Percentiles rank a stretch among this genome's conserved stretches.
These are phyloP conservation scores for Elsinoe ampelina DNA, from an alignment of 2,329 filamentous ascomycete species.

Conservation along the genomic window DNA sequence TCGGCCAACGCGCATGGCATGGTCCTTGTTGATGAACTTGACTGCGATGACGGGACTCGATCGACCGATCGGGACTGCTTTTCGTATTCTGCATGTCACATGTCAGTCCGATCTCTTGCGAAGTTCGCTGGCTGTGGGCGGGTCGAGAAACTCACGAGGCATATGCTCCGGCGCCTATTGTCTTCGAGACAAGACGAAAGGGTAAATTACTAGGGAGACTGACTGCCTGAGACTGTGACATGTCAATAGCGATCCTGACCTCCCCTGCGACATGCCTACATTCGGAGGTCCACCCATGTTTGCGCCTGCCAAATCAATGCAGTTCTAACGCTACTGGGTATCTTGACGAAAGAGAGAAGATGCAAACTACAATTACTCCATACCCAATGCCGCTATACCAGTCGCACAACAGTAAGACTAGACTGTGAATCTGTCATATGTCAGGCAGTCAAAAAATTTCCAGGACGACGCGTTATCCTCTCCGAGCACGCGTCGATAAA, in stretches of 20 bases:
- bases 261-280: slow-evolving; percentile 18
- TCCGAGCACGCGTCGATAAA: not conserved
- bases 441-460: not conserved
- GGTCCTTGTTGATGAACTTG: slow-evolving; percentile 97
- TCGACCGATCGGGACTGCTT: slow-evolving; percentile 66
- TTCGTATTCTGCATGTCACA: slow-evolving; percentile 64
- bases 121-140: not conserved
- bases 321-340: not conserved
- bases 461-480: not conserved
- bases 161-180: slow-evolving; percentile 92
- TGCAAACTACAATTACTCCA: slow-evolving; percentile 4
- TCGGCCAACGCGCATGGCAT: slow-evolving; percentile 79
- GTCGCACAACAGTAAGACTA: not conserved
- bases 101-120: slow-evolving; percentile 5
- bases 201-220: slow-evolving; percentile 77
- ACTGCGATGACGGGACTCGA: slow-evolving; percentile 79
- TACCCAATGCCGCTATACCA: not conserved
- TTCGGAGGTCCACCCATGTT: slow-evolving; percentile 25
- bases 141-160: slow-evolving; percentile 60
- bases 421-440: not conserved
- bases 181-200: slow-evolving; percentile 91
- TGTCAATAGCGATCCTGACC: not conserved
- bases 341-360: not conserved
- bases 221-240: slow-evolving; percentile 67
- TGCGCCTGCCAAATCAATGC: not conserved